These are phyloP conservation scores for Lizonia empirigonia DNA, from an alignment of 2,329 filamentous ascomycete genomes.

Conservation along the genomic window DNA sequence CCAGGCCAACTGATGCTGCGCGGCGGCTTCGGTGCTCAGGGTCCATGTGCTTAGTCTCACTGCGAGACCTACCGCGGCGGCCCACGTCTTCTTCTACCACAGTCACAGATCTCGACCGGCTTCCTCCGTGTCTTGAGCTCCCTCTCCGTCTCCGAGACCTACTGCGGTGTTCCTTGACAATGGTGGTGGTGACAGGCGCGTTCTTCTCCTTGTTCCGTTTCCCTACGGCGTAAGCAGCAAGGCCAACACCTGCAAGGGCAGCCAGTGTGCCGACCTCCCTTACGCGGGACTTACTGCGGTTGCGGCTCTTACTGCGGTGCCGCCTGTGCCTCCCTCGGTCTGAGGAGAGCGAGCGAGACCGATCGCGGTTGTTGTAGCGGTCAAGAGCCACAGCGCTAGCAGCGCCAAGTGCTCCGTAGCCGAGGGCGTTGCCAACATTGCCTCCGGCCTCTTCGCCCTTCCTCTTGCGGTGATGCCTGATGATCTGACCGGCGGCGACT, in stretches of 20 bases:
- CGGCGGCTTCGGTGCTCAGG: constrained; percentile 62
- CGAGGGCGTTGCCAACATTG: constrained; percentile 59
- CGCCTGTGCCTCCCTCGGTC: constrained; percentile 34
- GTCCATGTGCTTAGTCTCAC: constrained; percentile 51
- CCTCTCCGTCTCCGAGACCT: constrained; percentile 52
- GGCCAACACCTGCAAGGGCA: constrained; percentile 65
- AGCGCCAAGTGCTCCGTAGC: constrained; percentile 66
- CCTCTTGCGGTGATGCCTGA: constrained; percentile 62
- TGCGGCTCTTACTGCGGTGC: constrained; percentile 37
- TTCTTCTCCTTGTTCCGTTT: constrained; percentile 56
- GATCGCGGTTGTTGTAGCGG: constrained; percentile 55
- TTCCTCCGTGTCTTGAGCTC: constrained; percentile 24
- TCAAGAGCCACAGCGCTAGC: constrained; percentile 65
- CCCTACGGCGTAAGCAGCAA: constrained; percentile 59
- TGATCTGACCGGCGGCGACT: constrained; percentile 64
- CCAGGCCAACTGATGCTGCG: constrained; percentile 66
- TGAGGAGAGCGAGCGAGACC: constrained; percentile 49
- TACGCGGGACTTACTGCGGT: constrained; percentile 49
- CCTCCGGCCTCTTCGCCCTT: constrained; percentile 61
- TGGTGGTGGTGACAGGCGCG: constrained; percentile 44
- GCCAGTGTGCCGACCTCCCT: constrained; percentile 64
- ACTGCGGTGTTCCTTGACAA: constrained; percentile 55
- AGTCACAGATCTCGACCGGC: constrained; percentile 46
- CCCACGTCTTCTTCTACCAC: constrained; percentile 31
- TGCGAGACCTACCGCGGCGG: constrained; percentile 47